Conservation (phyloP, 345 rosid species). For the Combretum micranthum region DNA sequence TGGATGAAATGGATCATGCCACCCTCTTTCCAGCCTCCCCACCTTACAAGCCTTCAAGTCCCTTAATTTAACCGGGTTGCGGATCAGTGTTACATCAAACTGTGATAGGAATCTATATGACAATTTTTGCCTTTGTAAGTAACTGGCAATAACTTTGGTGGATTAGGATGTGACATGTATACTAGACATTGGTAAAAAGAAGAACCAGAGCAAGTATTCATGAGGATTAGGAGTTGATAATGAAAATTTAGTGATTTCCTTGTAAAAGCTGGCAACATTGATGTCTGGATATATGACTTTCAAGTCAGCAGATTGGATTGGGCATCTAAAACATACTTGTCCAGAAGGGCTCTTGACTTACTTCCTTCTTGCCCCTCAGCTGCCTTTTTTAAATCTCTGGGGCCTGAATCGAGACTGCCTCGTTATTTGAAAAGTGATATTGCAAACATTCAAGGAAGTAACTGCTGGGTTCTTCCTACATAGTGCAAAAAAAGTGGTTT, state of each 20-base stretch:
- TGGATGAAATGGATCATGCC: conserved; percentile 69
- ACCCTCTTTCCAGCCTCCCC: conserved; percentile 24
- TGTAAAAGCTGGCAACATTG: no score
- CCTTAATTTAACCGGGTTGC: conserved; percentile 2
- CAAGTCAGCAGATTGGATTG: neutral
- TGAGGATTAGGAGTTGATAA: no score
- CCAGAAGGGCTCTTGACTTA: neutral
- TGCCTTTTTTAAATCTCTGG: conserved; percentile 19
- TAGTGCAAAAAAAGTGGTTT: neutral
- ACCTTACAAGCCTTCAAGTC: conserved; percentile 17
- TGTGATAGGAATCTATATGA: no score
- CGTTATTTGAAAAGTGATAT: neutral
- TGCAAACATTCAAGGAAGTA: neutral
- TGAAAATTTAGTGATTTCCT: no score
- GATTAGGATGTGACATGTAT: no score
- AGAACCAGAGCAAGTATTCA: no score
- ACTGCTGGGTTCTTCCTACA: neutral
- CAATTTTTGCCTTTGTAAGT: no score
- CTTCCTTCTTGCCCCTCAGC: conserved; percentile 20
- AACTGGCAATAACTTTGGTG: no score
- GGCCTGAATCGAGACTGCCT: conserved; percentile 6
- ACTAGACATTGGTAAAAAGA: no score
- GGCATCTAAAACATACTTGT: conserved; percentile 21
- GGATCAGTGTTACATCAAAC: neutral
- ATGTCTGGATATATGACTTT: no score